Conservation (phyloP, 1,139 yeast genomes). For the Suhomyces atakaporum region DNA sequence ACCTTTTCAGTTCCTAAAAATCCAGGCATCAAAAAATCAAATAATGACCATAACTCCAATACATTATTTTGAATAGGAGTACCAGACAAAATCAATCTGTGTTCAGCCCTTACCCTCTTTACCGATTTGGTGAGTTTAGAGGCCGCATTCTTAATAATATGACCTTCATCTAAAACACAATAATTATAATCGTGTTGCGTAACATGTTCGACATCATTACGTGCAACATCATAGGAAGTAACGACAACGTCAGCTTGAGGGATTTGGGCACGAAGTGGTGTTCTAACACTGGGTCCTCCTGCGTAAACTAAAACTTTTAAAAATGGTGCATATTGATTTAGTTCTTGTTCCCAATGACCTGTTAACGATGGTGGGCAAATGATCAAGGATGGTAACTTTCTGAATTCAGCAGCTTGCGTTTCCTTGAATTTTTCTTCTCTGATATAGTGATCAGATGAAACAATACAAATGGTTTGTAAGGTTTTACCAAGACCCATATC, state of each 20-base stretch:
- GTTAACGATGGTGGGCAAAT: slow-evolving; percentile 97
- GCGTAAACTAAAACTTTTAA: slow-evolving; percentile 83
- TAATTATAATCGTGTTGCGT: slow-evolving; percentile 75
- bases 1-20: slow-evolving; percentile 93
- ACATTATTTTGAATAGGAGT: slow-evolving; percentile 98
- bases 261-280: slow-evolving; percentile 54
- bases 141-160: slow-evolving; percentile 87
- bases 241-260: slow-evolving; percentile 78
- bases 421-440: slow-evolving; percentile 68
- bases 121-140: slow-evolving; percentile 90
- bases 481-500: slow-evolving; percentile 99
- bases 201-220: slow-evolving; percentile 80
- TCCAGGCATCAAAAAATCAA: slow-evolving; percentile 98
- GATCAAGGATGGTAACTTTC: slow-evolving; percentile 80
- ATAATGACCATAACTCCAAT: slow-evolving; percentile 93
- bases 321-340: slow-evolving; percentile 87
- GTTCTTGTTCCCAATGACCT: slow-evolving; percentile 98
- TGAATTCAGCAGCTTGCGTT: slow-evolving; percentile 65
- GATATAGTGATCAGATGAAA: slow-evolving; percentile 91
- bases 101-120: slow-evolving; percentile 79
- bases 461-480: slow-evolving; percentile 93
- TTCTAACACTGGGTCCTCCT: slow-evolving; percentile 83
- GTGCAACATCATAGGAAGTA: slow-evolving; percentile 93
- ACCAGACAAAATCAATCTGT: slow-evolving; percentile 87
- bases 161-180: slow-evolving; percentile 97